Percentiles rank a stretch among this genome's conserved stretches.
Conservation (phyloP, 2,329 filamentous ascomycete species). For the Pseudogymnoascus sp. region DNA sequence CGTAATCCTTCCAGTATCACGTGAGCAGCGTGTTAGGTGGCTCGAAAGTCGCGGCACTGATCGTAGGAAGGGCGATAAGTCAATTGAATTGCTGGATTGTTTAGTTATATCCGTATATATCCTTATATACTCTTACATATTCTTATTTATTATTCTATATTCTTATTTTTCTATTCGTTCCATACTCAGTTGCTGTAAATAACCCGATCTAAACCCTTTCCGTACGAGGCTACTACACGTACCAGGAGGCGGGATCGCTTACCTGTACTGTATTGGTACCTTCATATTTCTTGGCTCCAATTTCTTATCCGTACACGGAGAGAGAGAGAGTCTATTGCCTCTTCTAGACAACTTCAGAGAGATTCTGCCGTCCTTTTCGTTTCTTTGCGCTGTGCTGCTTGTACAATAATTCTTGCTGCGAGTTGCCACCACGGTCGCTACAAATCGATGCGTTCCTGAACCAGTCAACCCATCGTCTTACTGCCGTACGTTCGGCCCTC, state of each 20-base stretch:
- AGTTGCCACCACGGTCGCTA: not conserved
- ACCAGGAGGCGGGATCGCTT: not conserved
- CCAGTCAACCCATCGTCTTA: not conserved
- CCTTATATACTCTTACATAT: not conserved
- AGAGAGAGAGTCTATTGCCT: not conserved
- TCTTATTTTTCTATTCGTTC: not conserved
- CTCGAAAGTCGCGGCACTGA: not conserved
- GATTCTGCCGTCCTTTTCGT: not conserved
- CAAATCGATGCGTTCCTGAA: slow-evolving; percentile 4
- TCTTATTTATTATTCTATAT: not conserved
- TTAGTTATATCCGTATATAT: not conserved
- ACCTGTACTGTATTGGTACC: not conserved
- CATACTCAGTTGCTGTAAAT: not conserved
- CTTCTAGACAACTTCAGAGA: not conserved
- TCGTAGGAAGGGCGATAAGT: not conserved
- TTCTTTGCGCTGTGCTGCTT: not conserved
- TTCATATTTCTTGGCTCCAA: slow-evolving; percentile 8
- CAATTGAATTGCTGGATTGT: not conserved
- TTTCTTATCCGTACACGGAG: not conserved
- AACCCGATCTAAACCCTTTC: not conserved
- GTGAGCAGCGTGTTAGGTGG: not conserved
- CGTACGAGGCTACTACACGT: not conserved
- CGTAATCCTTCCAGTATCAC: not conserved
- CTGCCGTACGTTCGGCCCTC: not conserved
- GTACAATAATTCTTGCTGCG: not conserved